Percentiles rank a stretch among this genome's conserved stretches.
phyloP scores from a whole-genome alignment of 2,329 filamentous ascomycete genomes.

The Clonostachys rhizophaga region DNA sequence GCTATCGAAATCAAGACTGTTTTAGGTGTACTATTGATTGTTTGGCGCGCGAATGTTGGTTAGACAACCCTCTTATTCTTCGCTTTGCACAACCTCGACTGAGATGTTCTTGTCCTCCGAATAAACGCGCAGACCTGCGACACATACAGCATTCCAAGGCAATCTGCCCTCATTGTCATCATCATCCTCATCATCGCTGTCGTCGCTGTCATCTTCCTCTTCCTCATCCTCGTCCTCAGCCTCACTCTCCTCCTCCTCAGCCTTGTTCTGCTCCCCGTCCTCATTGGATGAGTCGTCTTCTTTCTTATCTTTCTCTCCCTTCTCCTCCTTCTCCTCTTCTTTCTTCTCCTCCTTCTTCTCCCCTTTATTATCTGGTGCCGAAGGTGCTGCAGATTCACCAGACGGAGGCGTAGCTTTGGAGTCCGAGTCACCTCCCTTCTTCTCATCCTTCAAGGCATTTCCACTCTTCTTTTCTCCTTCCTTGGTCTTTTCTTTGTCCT shows the following conservation, averaged over 20 bases:
- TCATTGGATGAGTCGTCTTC: not conserved
- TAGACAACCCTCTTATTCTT: too few relatives aligned
- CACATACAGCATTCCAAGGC: slow-evolving; percentile 35
- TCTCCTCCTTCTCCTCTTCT: slow-evolving; percentile 10
- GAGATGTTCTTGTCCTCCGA: slow-evolving; percentile 24
- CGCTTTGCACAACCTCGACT: slow-evolving; percentile 10
- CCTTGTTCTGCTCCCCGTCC: not conserved
- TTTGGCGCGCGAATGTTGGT: too few relatives aligned
- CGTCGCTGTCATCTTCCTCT: not conserved
- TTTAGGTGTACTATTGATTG: too few relatives aligned
- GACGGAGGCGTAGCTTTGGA: too few relatives aligned
- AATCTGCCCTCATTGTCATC: slow-evolving; percentile 14
- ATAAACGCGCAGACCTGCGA: slow-evolving; percentile 31
- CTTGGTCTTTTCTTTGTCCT: not conserved
- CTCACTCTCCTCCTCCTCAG: slow-evolving; percentile 4
- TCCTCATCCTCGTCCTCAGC: too few relatives aligned
- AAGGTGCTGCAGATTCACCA: too few relatives aligned
- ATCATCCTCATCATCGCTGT: slow-evolving; percentile 12
- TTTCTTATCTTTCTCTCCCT: slow-evolving; percentile 8
- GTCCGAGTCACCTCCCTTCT: too few relatives aligned
- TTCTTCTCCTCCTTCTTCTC: slow-evolving; percentile 7
- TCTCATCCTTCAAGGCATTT: too few relatives aligned
- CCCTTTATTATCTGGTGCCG: not conserved
- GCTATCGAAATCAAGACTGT: too few relatives aligned
- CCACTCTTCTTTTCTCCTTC: not conserved